Evolutionary conservation across 2,329 filamentous ascomycete species (phyloP).

Genomic region (Decorospora gaudefroyi): DNA sequence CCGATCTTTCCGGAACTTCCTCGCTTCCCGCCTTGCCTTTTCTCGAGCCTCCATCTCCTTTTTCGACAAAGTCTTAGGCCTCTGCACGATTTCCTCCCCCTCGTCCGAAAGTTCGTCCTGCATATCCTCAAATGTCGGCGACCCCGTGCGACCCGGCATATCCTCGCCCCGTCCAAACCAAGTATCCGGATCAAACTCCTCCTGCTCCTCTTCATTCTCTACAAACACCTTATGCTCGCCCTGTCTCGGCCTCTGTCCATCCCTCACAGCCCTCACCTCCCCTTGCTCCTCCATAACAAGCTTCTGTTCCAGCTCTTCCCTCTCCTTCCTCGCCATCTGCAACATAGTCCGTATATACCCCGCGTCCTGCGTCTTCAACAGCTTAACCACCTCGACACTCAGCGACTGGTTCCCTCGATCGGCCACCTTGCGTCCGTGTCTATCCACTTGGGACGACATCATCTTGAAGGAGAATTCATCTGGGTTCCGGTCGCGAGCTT

Average conservation of each 20-base stretch:
- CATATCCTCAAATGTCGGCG: conserved; percentile 35
- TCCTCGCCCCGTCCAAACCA: conserved; percentile 48
- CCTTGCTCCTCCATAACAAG: conserved; percentile 45
- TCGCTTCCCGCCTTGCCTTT: conserved; percentile 37
- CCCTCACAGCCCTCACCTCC: conserved; percentile 49
- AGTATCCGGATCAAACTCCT: conserved; percentile 48
- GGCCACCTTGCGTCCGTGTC: conserved; percentile 48
- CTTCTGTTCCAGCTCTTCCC: conserved; percentile 54
- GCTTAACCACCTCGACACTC: conserved; percentile 62
- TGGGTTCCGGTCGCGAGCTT: conserved; percentile 64
- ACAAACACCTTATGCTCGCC: conserved; percentile 48
- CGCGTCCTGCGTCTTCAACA: conserved; percentile 68
- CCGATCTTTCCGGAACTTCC: conserved; percentile 50
- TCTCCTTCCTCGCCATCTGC: conserved; percentile 60
- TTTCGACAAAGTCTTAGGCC: conserved; percentile 34
- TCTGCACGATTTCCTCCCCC: conserved; percentile 27
- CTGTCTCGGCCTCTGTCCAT: conserved; percentile 31
- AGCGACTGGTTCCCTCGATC: conserved; percentile 55
- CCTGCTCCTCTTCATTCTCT: conserved; percentile 49
- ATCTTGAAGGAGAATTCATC: conserved; percentile 70
- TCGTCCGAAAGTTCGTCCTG: conserved; percentile 28
- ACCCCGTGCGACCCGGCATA: conserved; percentile 19
- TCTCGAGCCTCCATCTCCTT: conserved; percentile 41
- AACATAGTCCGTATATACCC: conserved; percentile 64
- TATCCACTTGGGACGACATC: conserved; percentile 59